Base-by-base conservation (phyloP, 2,329 filamentous ascomycete genomes). In the Microdochium nivale region DNA sequence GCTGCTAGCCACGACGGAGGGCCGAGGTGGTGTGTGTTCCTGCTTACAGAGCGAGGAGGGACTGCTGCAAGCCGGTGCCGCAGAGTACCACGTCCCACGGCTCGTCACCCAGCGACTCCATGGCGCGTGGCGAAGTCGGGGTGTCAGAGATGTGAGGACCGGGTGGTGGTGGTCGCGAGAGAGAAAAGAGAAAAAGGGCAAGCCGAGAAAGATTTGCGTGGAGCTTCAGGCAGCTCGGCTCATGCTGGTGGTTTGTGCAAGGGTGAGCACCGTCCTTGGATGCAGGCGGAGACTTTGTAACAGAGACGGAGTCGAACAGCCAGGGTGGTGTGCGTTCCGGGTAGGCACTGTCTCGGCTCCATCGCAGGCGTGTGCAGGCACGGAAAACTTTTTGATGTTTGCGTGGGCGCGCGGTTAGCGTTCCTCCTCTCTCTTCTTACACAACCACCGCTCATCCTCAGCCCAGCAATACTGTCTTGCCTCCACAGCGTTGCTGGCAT, bases 81-180 rank as follows among this genome's bases (percentile, higher is more conserved):
- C 81, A 82, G 68, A 92, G 88, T 61, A 89, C 77, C 63, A 87
- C 82, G 75, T 92, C 87, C 87, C 87, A 92, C 56, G 78, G 73
- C 60, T 85, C 86, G 55, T 89, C 86, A 67, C 78, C 77, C 60
- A 91, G 74, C 58, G 83, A 83, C 71, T 91, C 87, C 87, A 91
- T 90, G 60, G 40, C 19, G 40, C 40, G 40, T 19, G 40, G n/a
- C 21, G 40, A 44, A 44, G 40, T 44, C 40, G 10, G 40, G 40
- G 40, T 44, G 40, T 44, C 40, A 44, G 40, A 44, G 19, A 13
- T 21, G 40, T 21, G 21, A 44, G 40, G 40, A 19, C 19, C 7
- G 40, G 19, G n/a, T 44, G 40, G 10, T 44, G 40, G n/a, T 44
- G 21, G 51, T 49, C 21, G 57, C 24, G 48, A 51, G 59, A 49